phyloP scores from a whole-genome alignment of 352 stramenopile species.

The Phytophthora sp. region DNA sequence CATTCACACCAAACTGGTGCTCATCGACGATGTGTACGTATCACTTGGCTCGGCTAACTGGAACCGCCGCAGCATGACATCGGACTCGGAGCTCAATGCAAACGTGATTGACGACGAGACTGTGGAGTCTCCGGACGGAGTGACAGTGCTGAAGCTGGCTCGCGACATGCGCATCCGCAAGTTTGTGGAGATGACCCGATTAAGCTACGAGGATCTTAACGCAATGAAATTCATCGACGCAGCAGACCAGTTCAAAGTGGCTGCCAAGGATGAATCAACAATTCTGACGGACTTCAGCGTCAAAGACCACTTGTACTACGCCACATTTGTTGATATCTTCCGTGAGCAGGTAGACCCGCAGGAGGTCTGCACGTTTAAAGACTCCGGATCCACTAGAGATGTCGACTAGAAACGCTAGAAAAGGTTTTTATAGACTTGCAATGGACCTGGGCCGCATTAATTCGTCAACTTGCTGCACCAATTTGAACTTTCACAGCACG shows the following conservation, averaged over 20 bases:
- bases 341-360: constrained; percentile 25
- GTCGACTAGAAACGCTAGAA: too few relatives aligned
- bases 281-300: constrained; percentile 32
- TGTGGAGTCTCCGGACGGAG: constrained; percentile 29
- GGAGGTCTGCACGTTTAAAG: constrained; percentile 17
- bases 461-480: too few relatives aligned
- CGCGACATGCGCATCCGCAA: not conserved
- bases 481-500: too few relatives aligned
- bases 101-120: constrained; percentile 56
- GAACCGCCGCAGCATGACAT: constrained; percentile 57
- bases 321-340: constrained; percentile 9
- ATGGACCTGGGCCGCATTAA: too few relatives aligned
- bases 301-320: constrained; percentile 5
- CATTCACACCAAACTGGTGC: constrained; percentile 60
- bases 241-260: constrained; percentile 40
- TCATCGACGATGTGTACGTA: constrained; percentile 74
- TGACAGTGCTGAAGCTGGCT: constrained; percentile 34
- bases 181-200: not conserved
- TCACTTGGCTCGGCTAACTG: constrained; percentile 68
- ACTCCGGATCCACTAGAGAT: constrained; percentile 7
- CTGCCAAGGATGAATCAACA: constrained; percentile 20
- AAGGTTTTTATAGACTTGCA: too few relatives aligned
- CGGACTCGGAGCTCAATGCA: constrained; percentile 61
- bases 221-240: constrained; percentile 58
- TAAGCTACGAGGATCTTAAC: constrained; percentile 32